A percentile compares a stretch with the other conserved stretches of the same genome.
Conservation (phyloP, 148 eudicot species). For the Chenopodium quinoa region DNA sequence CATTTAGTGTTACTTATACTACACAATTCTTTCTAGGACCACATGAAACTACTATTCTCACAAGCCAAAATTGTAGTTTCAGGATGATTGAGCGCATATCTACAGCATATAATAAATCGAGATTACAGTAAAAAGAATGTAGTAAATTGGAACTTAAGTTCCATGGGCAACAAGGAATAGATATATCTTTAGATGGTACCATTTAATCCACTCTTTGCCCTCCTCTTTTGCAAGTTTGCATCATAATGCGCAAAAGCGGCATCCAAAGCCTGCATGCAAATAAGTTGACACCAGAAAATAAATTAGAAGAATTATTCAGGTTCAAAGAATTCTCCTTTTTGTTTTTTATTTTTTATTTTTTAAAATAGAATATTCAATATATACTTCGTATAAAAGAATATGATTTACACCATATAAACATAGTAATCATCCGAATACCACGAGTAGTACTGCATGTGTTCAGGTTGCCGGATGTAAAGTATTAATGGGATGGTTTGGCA, state of each 20-base stretch:
- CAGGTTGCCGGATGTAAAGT: neutral
- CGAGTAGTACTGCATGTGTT: neutral
- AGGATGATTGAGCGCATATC: neutral
- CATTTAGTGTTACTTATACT: neutral
- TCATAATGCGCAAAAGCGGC: neutral
- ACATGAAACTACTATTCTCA: neutral
- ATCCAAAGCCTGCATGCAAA: neutral
- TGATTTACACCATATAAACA: neutral
- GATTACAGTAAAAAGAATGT: conserved; percentile 13
- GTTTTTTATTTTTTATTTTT: too few species aligned
- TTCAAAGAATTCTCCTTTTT: neutral
- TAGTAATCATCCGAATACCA: neutral
- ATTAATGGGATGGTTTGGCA: too few species aligned
- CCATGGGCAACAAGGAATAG: neutral
- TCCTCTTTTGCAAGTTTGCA: neutral
- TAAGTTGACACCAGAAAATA: neutral
- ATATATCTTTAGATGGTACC: neutral
- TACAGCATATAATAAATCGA: neutral
- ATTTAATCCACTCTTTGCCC: neutral
- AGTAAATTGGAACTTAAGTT: neutral
- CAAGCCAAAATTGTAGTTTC: conserved; percentile 1
- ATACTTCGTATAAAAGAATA: neutral
- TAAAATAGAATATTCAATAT: too few species aligned
- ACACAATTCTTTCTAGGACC: neutral
- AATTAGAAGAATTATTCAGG: neutral